Conservation (phyloP, 169 alveolate genomes). For the Plasmodium vinckei region DNA sequence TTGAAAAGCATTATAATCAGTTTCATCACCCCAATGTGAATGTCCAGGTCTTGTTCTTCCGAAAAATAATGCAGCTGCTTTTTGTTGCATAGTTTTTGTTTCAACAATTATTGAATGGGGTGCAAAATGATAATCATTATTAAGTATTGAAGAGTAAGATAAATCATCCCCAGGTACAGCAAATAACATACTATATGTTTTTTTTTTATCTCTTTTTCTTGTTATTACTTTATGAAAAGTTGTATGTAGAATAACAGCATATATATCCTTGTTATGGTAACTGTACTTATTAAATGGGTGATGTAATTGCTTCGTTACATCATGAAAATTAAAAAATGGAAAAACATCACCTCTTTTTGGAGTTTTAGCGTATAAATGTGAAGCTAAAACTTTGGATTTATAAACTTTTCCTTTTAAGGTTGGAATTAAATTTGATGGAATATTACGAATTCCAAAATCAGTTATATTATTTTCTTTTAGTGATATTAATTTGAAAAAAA, state of each 20-base stretch:
- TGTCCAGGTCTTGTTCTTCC: constrained; percentile 68
- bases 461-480: constrained; percentile 35
- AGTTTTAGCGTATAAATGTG: constrained; percentile 14
- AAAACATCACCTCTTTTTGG: constrained; percentile 15
- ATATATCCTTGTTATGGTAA: constrained; percentile 18
- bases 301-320: constrained; percentile 33
- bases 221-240: constrained; percentile 25
- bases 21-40: constrained; percentile 71
- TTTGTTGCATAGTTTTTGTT: constrained; percentile 36
- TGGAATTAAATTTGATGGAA: neutral
- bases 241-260: constrained; percentile 1
- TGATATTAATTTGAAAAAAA: constrained; percentile 61
- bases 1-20: constrained; percentile 65
- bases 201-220: constrained; percentile 34
- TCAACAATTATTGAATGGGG: constrained; percentile 28
- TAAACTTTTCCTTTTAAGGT: constrained; percentile 8
- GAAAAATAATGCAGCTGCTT: constrained; percentile 51
- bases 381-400: constrained; percentile 16
- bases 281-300: neutral
- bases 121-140: constrained; percentile 61
- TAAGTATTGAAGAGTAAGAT: constrained; percentile 49
- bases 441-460: neutral
- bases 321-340: constrained; percentile 23
- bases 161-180: constrained; percentile 27
- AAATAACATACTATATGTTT: constrained; percentile 17